Percentiles rank a stretch among this genome's conserved stretches.
phyloP scores from a whole-genome alignment of 176 grass and related monocot species.

The Oryza glumipatula region DNA sequence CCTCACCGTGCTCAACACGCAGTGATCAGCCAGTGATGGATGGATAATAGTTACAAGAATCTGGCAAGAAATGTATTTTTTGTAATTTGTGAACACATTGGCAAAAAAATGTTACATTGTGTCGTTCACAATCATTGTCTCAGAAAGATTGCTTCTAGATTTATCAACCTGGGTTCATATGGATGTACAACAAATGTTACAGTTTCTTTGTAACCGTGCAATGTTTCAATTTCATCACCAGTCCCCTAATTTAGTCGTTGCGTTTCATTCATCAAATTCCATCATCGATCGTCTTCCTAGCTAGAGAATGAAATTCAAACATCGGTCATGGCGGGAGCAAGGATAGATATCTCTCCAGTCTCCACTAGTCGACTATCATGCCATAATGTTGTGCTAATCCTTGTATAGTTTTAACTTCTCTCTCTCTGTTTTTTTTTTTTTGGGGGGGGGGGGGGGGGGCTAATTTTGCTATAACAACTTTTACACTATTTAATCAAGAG shows the following conservation, averaged over 20 bases:
- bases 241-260: too few species aligned
- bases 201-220: background rate
- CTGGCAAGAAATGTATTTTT: background rate
- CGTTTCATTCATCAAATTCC: background rate
- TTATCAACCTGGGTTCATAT: too few species aligned
- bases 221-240: background rate
- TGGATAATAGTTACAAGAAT: background rate
- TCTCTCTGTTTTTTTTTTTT: too few species aligned
- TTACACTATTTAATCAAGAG: background rate
- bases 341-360: too few species aligned
- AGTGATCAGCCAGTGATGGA: background rate
- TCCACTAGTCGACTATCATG: too few species aligned
- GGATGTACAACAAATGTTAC: background rate
- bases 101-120: too few species aligned
- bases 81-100: background rate
- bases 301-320: background rate
- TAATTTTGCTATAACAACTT: too few species aligned
- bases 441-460: too few species aligned
- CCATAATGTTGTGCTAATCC: too few species aligned
- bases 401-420: too few species aligned
- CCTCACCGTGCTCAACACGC: background rate
- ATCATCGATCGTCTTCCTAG: background rate
- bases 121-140: background rate
- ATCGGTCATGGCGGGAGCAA: too few species aligned
- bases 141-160: background rate